Base-by-base conservation (phyloP, 106 monocot species). In the Acorus calamus region DNA sequence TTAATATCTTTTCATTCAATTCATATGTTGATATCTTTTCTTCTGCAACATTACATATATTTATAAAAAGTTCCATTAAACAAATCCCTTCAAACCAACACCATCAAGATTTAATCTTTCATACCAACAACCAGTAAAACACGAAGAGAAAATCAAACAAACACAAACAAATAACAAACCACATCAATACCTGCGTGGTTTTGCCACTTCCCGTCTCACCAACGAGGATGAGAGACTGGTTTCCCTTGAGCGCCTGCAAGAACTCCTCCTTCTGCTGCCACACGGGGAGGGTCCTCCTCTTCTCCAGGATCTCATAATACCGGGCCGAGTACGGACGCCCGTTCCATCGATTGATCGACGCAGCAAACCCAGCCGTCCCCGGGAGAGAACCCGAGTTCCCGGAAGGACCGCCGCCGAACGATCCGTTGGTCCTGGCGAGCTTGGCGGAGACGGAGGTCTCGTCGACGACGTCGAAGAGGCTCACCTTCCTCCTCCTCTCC, bases 261-360 rank as follows among this genome's bases (percentile, higher is more conserved):
- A 94, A 94, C 72, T 94, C 94, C 1, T 89, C 94, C 62, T 89
- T 94, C 84, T 94, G 94, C 68, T 82, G 84, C 94, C 94, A 94
- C 2, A 94, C 93, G 6, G 89, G 93, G 42, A 94, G 86, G 0
- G 86, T 84, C 65, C 73, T 81, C 71, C 89, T 57, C 77, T 89
- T 89, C 73, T 89, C 93, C 12, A 94, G 77, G 56, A 94, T 89
- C 60, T 94, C 93, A n/a, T 67, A 81, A 69, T 84, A 94, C 50
- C 89, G 63, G 62, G 66, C 66, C 7, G 84, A 86, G 70, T 84
- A 94, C 2, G 89, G 79, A 4, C 78, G 68, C 5, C 80, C 88
- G 44, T 45, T 88, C 88, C 92, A 88, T 9, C 85, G 79, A 63
- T 88, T 93, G 42, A 44, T 62, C 12, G 62, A 61, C 42, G 71